Conservation (phyloP, 169 alveolate genomes). For the Cryptosporidium muris region DNA sequence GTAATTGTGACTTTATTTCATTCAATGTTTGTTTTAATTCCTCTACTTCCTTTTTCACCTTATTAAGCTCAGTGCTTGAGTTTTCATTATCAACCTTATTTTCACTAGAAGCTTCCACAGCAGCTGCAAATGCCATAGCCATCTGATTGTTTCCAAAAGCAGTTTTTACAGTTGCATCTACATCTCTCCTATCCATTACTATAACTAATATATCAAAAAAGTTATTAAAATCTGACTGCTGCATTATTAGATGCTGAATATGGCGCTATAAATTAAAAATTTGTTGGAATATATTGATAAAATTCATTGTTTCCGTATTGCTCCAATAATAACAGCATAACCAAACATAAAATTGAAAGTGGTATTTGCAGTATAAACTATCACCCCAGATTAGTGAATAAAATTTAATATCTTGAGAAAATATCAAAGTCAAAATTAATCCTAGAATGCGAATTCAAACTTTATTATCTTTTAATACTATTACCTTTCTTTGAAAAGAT, state of each 20-base stretch:
- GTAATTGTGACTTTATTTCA: constrained; percentile 1
- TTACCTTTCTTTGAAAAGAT: too few relatives aligned
- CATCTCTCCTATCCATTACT: constrained; percentile 44
- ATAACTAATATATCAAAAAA: background rate
- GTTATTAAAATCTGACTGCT: background rate
- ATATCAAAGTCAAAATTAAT: too few relatives aligned
- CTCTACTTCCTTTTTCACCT: constrained; percentile 33
- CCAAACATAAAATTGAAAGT: too few relatives aligned
- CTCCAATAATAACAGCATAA: too few relatives aligned
- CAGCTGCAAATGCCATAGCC: constrained; percentile 71
- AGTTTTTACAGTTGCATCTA: constrained; percentile 53
- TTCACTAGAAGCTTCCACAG: constrained; percentile 59
- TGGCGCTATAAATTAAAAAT: background rate
- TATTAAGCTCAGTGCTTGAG: constrained; percentile 23
- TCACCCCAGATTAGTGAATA: too few relatives aligned
- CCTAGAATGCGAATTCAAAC: too few relatives aligned
- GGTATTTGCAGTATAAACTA: too few relatives aligned
- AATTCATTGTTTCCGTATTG: too few relatives aligned
- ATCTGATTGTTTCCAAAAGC: constrained; percentile 58
- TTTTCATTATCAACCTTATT: constrained; percentile 21
- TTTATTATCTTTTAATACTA: too few relatives aligned
- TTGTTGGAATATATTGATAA: background rate
- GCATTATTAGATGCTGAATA: background rate
- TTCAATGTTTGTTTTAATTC: background rate
- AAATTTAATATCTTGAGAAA: too few relatives aligned